Conservation (phyloP, 2,329 filamentous ascomycete species). For the Beauveria sp. region DNA sequence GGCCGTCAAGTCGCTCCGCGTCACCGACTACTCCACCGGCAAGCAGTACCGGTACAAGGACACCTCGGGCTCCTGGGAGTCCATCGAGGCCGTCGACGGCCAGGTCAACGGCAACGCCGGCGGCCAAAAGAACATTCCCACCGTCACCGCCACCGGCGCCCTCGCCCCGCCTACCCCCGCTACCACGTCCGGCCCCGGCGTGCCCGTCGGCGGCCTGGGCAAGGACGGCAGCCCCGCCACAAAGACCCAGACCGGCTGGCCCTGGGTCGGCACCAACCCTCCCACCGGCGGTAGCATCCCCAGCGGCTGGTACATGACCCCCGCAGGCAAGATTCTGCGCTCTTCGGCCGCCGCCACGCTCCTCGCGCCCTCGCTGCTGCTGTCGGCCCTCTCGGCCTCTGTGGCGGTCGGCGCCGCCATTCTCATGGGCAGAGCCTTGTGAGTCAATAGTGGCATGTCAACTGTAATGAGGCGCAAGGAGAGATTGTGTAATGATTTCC, state of each 20-base stretch:
- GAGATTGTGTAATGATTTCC: background rate
- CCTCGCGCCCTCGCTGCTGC: conserved; percentile 16
- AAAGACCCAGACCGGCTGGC: conserved; percentile 55
- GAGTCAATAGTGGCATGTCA: background rate
- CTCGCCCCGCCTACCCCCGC: conserved; percentile 49
- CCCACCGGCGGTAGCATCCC: conserved; percentile 55
- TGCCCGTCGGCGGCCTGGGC: conserved; percentile 64
- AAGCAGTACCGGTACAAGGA: conserved; percentile 77
- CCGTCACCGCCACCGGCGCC: conserved; percentile 50
- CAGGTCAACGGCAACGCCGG: conserved; percentile 61
- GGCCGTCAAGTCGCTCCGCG: conserved; percentile 66
- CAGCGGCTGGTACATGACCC: conserved; percentile 72
- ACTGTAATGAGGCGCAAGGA: too few species aligned
- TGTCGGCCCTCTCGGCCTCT: conserved; percentile 21
- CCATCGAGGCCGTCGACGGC: conserved; percentile 76
- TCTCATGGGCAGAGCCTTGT: conserved; percentile 15
- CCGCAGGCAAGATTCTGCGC: conserved; percentile 71
- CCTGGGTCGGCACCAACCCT: conserved; percentile 55
- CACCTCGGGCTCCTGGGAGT: conserved; percentile 68
- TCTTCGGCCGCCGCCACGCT: conserved; percentile 40
- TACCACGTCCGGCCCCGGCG: conserved; percentile 52
- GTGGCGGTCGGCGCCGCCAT: conserved; percentile 14
- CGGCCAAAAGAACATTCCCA: conserved; percentile 39
- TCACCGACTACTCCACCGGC: conserved; percentile 92
- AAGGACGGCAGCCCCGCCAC: conserved; percentile 45